These are phyloP conservation scores for Dimargaris xerosporica DNA, from an alignment of 192 early-diverging fungal species.

Conservation along the genomic window DNA sequence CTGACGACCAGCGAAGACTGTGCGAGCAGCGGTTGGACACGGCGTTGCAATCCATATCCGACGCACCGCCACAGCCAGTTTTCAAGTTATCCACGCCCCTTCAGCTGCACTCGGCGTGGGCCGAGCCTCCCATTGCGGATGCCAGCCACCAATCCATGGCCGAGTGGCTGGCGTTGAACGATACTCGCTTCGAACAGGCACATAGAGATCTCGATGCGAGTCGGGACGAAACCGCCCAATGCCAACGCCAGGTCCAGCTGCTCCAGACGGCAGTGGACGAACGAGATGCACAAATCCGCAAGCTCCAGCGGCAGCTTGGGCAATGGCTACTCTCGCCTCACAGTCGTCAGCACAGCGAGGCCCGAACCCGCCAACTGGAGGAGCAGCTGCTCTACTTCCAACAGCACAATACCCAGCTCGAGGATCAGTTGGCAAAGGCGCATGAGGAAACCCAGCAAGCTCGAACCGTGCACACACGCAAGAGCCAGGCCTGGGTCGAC, in stretches of 20 bases:
- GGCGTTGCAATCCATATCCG: not conserved
- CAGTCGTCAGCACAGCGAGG: not conserved
- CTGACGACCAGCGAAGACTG: not conserved
- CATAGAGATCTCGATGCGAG: not conserved
- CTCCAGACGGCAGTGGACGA: not conserved
- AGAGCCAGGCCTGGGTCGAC: not conserved
- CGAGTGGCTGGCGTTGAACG: not conserved
- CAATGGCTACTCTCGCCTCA: not conserved
- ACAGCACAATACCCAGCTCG: not conserved
- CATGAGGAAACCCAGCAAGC: not conserved
- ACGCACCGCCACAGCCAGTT: not conserved
- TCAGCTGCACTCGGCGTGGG: too few species aligned
- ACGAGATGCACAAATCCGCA: not conserved
- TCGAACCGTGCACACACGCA: not conserved
- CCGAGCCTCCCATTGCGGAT: too few species aligned
- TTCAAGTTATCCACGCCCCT: not conserved
- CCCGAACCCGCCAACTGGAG: not conserved
- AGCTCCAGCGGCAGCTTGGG: not conserved
- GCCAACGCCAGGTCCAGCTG: not conserved
- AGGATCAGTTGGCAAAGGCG: not conserved
- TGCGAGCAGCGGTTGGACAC: constrained; percentile 1
- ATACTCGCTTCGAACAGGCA: not conserved
- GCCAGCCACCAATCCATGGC: too few species aligned
- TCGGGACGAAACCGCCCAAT: not conserved
- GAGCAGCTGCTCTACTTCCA: not conserved